phyloP scores from a whole-genome alignment of 805 yeast genomes.

The Metschnikowia gruessii region DNA sequence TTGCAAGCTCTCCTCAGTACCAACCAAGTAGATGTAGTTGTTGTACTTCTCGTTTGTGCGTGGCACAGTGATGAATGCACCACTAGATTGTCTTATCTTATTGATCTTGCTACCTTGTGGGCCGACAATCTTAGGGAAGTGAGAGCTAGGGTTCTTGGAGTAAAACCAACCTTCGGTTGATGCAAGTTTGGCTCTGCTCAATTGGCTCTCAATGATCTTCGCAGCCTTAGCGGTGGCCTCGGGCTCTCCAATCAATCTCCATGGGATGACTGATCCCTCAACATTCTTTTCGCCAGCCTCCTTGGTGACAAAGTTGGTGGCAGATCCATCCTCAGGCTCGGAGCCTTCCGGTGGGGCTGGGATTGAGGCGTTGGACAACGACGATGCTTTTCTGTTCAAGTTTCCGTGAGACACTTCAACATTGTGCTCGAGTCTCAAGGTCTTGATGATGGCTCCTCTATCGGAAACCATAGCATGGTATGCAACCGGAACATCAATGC shows the following conservation, averaged over 20 bases:
- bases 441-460: constrained; percentile 60
- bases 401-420: constrained; percentile 62
- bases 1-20: constrained; percentile 51
- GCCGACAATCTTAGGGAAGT: constrained; percentile 67
- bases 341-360: constrained; percentile 49
- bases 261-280: constrained; percentile 45
- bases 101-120: constrained; percentile 69
- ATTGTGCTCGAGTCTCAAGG: constrained; percentile 48
- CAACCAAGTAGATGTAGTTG: constrained; percentile 58
- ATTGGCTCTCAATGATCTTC: constrained; percentile 46
- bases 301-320: constrained; percentile 45
- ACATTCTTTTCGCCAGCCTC: constrained; percentile 22
- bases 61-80: constrained; percentile 62
- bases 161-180: constrained; percentile 60
- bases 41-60: constrained; percentile 49
- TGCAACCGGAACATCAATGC: constrained; percentile 54
- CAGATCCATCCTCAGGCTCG: constrained; percentile 36
- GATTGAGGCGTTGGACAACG: constrained; percentile 42
- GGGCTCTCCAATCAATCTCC: constrained; percentile 62
- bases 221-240: constrained; percentile 52
- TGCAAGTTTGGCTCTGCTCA: constrained; percentile 46
- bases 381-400: constrained; percentile 47
- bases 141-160: constrained; percentile 45
- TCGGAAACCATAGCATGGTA: constrained; percentile 62
- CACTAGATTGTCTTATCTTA: constrained; percentile 55